These are phyloP conservation scores for Glycine latifolia DNA, from an alignment of 306 rosid species.

Conservation along the genomic window DNA sequence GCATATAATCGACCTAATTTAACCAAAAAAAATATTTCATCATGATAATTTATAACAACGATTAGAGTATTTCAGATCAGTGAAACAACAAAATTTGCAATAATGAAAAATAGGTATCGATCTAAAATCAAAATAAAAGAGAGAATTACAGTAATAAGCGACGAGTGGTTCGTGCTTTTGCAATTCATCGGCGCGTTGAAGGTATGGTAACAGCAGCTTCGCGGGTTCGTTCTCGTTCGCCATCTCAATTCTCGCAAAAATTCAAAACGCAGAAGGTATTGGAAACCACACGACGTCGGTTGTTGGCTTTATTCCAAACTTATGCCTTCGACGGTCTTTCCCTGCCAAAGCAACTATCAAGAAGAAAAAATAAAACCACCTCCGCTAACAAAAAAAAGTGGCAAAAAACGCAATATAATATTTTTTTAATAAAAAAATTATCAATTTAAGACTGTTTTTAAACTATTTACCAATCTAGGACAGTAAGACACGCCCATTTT, in stretches of 20 bases:
- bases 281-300: constrained; percentile 39
- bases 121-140: not conserved
- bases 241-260: constrained; percentile 50
- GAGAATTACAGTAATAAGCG: constrained; percentile 81
- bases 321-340: not conserved
- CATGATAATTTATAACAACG: not conserved
- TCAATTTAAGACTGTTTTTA: too few species aligned
- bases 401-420: too few species aligned
- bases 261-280: not conserved
- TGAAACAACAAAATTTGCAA: not conserved
- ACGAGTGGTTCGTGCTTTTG: constrained; percentile 98
- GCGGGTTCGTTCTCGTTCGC: constrained; percentile 96
- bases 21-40: not conserved
- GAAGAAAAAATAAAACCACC: not conserved
- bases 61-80: constrained; percentile 10
- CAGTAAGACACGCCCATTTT: too few species aligned
- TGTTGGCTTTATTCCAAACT: not conserved
- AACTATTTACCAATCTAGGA: too few species aligned
- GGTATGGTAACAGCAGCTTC: constrained; percentile 93
- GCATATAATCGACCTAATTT: constrained; percentile 92
- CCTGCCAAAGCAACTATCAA: not conserved
- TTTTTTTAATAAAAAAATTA: too few species aligned
- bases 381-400: not conserved
- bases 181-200: constrained; percentile 99
- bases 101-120: constrained; percentile 8